These are phyloP conservation scores for Aureobasidium musti DNA, from an alignment of 2,329 filamentous ascomycete genomes.

Conservation along the genomic window DNA sequence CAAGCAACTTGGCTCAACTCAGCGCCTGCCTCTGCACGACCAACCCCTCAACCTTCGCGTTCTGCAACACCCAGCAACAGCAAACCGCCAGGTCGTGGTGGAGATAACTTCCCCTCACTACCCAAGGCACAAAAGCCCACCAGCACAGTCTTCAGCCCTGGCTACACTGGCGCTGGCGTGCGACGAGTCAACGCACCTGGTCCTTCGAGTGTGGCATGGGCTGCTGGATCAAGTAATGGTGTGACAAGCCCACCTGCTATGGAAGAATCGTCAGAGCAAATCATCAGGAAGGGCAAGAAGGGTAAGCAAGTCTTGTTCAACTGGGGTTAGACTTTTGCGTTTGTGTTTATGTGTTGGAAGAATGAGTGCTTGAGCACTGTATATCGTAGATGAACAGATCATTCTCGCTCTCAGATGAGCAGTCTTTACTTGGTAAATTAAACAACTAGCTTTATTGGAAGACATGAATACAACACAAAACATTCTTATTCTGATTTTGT, in stretches of 20 bases:
- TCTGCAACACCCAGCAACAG: constrained; percentile 38
- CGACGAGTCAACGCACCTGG: constrained; percentile 47
- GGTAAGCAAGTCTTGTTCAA: constrained; percentile 55
- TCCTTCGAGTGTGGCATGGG: constrained; percentile 46
- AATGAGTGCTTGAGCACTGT: constrained; percentile 7
- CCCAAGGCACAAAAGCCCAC: constrained; percentile 73
- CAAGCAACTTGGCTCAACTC: constrained; percentile 38
- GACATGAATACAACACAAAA: not conserved
- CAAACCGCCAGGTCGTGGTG: constrained; percentile 36
- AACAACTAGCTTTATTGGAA: not conserved
- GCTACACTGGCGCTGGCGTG: constrained; percentile 50
- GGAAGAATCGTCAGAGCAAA: constrained; percentile 34
- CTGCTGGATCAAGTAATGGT: constrained; percentile 35
- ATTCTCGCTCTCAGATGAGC: not conserved
- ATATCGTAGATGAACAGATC: not conserved
- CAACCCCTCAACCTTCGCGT: constrained; percentile 43
- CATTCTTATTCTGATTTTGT: not conserved
- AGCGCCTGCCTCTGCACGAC: constrained; percentile 35
- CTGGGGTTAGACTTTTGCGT: constrained; percentile 42
- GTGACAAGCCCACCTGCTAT: constrained; percentile 35
- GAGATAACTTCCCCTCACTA: constrained; percentile 77
- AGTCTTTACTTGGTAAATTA: not conserved
- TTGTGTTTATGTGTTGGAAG: not conserved
- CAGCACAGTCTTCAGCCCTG: constrained; percentile 55
- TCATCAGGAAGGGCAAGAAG: constrained; percentile 53